A percentile compares a stretch with the other conserved stretches of the same genome.
Evolutionary conservation across 129 eudicot genomes (phyloP).

Genomic region (Flaveria linearis): DNA sequence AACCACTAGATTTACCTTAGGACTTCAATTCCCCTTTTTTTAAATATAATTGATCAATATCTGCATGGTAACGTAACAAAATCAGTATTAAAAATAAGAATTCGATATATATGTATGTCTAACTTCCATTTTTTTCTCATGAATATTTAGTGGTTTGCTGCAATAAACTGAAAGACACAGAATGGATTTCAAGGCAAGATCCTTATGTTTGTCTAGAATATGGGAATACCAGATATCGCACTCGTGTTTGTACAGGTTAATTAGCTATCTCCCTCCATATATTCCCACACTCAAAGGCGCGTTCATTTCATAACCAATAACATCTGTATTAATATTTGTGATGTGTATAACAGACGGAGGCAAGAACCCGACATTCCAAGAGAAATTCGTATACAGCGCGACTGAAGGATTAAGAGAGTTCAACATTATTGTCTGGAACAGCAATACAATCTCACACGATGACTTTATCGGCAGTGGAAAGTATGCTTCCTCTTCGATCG

Average conservation of each 20-base stretch:
- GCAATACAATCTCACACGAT: slow-evolving; percentile 67
- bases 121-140: too few relatives aligned
- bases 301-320: too few relatives aligned
- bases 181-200: slow-evolving; percentile 96
- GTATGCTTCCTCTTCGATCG: slow-evolving; percentile 34
- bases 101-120: too few relatives aligned
- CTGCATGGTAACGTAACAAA: too few relatives aligned
- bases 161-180: slow-evolving; percentile 75
- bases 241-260: slow-evolving; percentile 71
- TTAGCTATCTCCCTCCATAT: too few relatives aligned
- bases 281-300: too few relatives aligned
- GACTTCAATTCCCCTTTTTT: too few relatives aligned
- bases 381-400: slow-evolving; percentile 65
- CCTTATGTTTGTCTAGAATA: slow-evolving; percentile 88
- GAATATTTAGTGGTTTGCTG: slow-evolving; percentile 60
- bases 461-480: slow-evolving; percentile 86
- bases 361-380: slow-evolving; percentile 80
- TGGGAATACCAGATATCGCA: slow-evolving; percentile 60
- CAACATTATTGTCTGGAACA: slow-evolving; percentile 72
- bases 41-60: too few relatives aligned
- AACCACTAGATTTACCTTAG: too few relatives aligned
- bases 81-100: too few relatives aligned
- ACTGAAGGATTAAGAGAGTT: slow-evolving; percentile 84
- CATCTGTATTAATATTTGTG: neutral
- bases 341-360: slow-evolving; percentile 63